These are phyloP conservation scores for Nicotiana noctiflora DNA, from an alignment of 257 asterid species.

Conservation along the genomic window DNA sequence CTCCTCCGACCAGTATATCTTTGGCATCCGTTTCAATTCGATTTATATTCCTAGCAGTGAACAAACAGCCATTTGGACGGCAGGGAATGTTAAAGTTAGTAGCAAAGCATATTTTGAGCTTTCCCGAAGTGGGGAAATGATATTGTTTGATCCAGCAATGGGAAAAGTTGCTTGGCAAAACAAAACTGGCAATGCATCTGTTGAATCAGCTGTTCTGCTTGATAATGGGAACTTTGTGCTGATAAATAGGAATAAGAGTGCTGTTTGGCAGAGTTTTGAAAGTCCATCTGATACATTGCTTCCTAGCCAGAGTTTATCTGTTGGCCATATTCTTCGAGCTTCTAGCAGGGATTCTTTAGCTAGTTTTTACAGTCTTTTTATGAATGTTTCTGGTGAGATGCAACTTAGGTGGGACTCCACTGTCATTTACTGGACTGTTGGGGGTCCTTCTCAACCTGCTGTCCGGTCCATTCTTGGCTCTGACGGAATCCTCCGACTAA, in stretches of 20 bases:
- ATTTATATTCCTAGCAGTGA: constrained; percentile 19
- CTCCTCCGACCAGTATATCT: constrained; percentile 17
- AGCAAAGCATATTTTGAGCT: constrained; percentile 27
- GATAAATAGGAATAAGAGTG: constrained; percentile 6
- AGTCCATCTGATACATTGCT: constrained; percentile 32
- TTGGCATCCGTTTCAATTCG: constrained; percentile 29
- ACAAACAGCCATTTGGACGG: constrained; percentile 33
- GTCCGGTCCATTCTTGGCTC: constrained; percentile 15
- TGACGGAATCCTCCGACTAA: constrained; percentile 26
- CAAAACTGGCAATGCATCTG: constrained; percentile 26
- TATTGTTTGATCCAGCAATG: constrained; percentile 29
- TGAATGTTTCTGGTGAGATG: constrained; percentile 28
- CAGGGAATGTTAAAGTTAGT: constrained; percentile 33
- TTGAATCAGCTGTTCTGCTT: constrained; percentile 28
- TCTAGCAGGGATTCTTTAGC: constrained; percentile 22
- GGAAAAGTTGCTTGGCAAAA: constrained; percentile 28
- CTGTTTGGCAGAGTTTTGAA: constrained; percentile 37
- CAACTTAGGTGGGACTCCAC: constrained; percentile 40
- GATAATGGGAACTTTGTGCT: constrained; percentile 31
- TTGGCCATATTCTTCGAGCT: constrained; percentile 27
- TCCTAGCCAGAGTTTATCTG: constrained; percentile 33
- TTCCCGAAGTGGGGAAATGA: constrained; percentile 22
- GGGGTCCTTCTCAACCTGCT: constrained; percentile 16
- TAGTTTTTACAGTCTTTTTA: constrained; percentile 30
- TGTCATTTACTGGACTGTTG: constrained; percentile 34